Evolutionary conservation across 2,329 filamentous ascomycete species (phyloP).

Genomic region (Trichoderma polysporum): DNA sequence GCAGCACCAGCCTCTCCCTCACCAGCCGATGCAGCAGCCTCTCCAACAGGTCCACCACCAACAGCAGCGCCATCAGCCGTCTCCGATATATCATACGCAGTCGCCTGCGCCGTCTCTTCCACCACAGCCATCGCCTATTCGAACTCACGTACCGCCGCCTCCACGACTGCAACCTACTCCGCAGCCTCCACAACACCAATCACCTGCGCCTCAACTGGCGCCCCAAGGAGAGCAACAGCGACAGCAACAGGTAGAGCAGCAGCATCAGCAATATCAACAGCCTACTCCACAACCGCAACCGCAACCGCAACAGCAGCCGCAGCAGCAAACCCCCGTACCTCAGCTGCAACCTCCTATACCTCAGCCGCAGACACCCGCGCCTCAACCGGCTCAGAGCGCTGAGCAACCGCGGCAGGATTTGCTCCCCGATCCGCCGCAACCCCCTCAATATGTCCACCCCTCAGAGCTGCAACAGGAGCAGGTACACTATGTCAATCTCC

Average conservation of each 20-base stretch:
- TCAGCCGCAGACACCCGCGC: neutral
- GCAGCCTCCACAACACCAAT: constrained; percentile 15
- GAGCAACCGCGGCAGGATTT: constrained; percentile 10
- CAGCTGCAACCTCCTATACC: constrained; percentile 30
- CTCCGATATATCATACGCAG: constrained; percentile 30
- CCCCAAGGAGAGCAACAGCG: constrained; percentile 9
- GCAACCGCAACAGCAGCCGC: constrained; percentile 22
- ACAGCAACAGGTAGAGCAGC: constrained; percentile 16
- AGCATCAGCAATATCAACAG: constrained; percentile 8
- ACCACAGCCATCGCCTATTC: constrained; percentile 21
- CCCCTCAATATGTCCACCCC: constrained; percentile 26
- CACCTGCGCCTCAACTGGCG: constrained; percentile 6
- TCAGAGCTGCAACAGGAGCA: constrained; percentile 27
- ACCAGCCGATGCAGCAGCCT: constrained; percentile 26
- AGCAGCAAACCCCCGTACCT: constrained; percentile 26
- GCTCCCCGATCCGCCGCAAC: constrained; percentile 21
- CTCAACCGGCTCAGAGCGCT: neutral
- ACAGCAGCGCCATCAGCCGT: constrained; percentile 31
- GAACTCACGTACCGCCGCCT: constrained; percentile 19
- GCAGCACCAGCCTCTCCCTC: constrained; percentile 28
- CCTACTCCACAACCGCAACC: constrained; percentile 25
- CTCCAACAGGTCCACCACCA: constrained; percentile 30
- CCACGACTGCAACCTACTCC: constrained; percentile 24
- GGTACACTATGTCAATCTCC: constrained; percentile 40
- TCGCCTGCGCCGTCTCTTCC: constrained; percentile 25